These are phyloP conservation scores for Berkeleyomyces rouxiae DNA, from an alignment of 2,329 filamentous ascomycete species.

Conservation along the genomic window DNA sequence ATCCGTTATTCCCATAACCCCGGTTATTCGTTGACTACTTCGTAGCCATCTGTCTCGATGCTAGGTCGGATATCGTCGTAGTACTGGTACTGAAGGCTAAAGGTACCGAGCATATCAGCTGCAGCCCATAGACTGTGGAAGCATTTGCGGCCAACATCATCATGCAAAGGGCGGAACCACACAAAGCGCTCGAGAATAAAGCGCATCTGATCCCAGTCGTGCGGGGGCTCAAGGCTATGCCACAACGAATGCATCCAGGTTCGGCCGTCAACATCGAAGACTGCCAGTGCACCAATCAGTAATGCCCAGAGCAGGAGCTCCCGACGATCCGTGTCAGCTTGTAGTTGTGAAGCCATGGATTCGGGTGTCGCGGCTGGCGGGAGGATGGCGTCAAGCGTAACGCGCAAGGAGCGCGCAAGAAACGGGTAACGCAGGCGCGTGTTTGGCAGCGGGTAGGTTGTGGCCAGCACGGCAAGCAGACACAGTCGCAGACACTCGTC, in stretches of 20 bases:
- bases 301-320: conserved; percentile 10
- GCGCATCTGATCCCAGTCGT: conserved; percentile 9
- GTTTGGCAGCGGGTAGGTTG: conserved; percentile 11
- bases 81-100: background rate
- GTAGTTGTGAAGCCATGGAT: background rate
- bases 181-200: conserved; percentile 8
- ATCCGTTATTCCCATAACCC: background rate
- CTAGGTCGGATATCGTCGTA: background rate
- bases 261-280: conserved; percentile 9
- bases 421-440: conserved; percentile 11
- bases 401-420: conserved; percentile 7
- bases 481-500: conserved; percentile 11
- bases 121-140: conserved; percentile 8
- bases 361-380: background rate
- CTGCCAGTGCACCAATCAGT: conserved; percentile 9
- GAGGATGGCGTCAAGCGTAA: conserved; percentile 8
- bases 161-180: conserved; percentile 12
- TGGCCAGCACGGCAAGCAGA: conserved; percentile 11
- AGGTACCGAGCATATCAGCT: background rate
- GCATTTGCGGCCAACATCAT: conserved; percentile 2
- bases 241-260: conserved; percentile 12
- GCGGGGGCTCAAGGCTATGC: conserved; percentile 8
- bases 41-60: background rate
- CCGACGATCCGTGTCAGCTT: background rate
- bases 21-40: background rate